A percentile compares a stretch with the other conserved stretches of the same genome.
phyloP scores from a whole-genome alignment of 768 basidiomycete genomes.

The Pisolithus tinctorius region DNA sequence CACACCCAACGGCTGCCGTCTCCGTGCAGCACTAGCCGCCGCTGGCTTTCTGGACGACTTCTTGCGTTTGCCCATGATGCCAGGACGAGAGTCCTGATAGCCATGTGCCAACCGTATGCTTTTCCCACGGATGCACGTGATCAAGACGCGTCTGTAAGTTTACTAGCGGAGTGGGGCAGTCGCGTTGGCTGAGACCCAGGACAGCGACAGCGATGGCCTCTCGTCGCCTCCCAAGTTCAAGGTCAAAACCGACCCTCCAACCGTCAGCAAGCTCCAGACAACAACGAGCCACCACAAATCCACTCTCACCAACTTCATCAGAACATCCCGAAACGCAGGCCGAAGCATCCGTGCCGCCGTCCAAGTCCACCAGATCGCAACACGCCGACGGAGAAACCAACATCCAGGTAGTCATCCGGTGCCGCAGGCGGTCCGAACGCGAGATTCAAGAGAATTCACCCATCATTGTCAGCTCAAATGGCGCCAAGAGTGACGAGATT shows the following conservation, averaged over 20 bases:
- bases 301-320: constrained; percentile 14
- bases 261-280: constrained; percentile 34
- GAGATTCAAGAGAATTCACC: constrained; percentile 85
- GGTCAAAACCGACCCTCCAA: constrained; percentile 26
- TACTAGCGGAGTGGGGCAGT: not conserved
- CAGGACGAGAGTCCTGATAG: constrained; percentile 7
- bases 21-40: constrained; percentile 53
- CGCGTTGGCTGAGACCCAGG: too few relatives aligned
- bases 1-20: constrained; percentile 67
- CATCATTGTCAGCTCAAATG: constrained; percentile 74
- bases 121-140: constrained; percentile 26
- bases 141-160: constrained; percentile 19
- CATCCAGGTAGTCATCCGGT: constrained; percentile 91
- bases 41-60: constrained; percentile 81
- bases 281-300: constrained; percentile 44
- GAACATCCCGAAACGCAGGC: constrained; percentile 16
- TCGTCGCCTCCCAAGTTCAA: constrained; percentile 50
- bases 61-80: constrained; percentile 80
- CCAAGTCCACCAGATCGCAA: constrained; percentile 22
- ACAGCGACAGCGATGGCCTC: constrained; percentile 44
- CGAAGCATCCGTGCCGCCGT: constrained; percentile 15
- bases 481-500: constrained; percentile 68
- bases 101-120: not conserved
- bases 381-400: constrained; percentile 61
- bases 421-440: constrained; percentile 76